A percentile compares a stretch with the other conserved stretches of the same genome.
Evolutionary conservation across 768 basidiomycete genomes (phyloP).

Genomic region (Chalciporus pseudorubinellus): DNA sequence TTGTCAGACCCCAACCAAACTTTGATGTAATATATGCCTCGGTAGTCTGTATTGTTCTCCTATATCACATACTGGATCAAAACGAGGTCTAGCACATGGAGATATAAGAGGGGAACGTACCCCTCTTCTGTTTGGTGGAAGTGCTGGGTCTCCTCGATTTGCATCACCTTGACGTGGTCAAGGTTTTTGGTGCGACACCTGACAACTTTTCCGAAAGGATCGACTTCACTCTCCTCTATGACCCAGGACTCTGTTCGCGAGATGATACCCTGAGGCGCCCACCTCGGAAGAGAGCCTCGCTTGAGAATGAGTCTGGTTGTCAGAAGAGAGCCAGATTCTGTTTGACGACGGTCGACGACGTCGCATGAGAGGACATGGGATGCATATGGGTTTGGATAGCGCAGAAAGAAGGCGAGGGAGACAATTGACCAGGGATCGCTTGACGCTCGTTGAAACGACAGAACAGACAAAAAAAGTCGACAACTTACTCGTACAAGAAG

Average conservation of each 20-base stretch:
- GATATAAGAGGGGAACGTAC: slow-evolving; percentile 42
- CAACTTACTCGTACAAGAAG: slow-evolving; percentile 54
- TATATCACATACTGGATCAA: slow-evolving; percentile 27
- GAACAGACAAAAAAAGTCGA: background rate
- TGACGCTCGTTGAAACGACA: slow-evolving; percentile 12
- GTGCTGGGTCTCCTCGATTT: slow-evolving; percentile 79
- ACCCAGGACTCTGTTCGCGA: slow-evolving; percentile 91
- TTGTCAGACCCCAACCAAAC: slow-evolving; percentile 89
- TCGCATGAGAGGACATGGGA: slow-evolving; percentile 94
- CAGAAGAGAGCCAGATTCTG: slow-evolving; percentile 68
- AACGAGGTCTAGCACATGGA: background rate
- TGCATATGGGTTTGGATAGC: slow-evolving; percentile 95
- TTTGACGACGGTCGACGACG: slow-evolving; percentile 81
- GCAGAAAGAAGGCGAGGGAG: slow-evolving; percentile 88
- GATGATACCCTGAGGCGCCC: slow-evolving; percentile 84
- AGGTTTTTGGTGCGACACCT: slow-evolving; percentile 83
- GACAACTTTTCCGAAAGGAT: slow-evolving; percentile 75
- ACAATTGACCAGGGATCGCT: slow-evolving; percentile 95
- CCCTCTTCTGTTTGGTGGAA: slow-evolving; percentile 69
- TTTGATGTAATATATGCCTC: slow-evolving; percentile 86
- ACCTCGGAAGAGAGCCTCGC: slow-evolving; percentile 84
- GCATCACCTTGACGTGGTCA: slow-evolving; percentile 93
- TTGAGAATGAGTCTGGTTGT: slow-evolving; percentile 94
- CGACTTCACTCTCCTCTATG: slow-evolving; percentile 91
- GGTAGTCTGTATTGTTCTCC: slow-evolving; percentile 80